Percentiles rank a stretch among this genome's conserved stretches.
These are phyloP conservation scores for Crithidia fasciculata DNA, from an alignment of 208 protist species.

Conservation along the genomic window DNA sequence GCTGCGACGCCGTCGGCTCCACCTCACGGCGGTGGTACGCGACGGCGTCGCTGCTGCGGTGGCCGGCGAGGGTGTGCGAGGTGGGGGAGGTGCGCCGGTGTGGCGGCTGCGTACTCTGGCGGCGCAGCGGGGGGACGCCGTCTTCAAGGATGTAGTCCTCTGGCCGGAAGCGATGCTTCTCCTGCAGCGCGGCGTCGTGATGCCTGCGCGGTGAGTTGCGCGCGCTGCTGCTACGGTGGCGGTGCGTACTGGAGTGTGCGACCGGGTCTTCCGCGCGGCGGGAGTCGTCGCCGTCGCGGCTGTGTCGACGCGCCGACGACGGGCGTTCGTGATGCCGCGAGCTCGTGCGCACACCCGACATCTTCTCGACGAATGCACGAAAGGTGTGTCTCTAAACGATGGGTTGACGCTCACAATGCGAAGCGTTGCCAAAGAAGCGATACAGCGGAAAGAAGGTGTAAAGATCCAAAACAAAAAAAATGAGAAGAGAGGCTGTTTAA, in stretches of 20 bases:
- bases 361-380: not conserved
- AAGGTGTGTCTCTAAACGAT: not conserved
- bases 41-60: constrained; percentile 5
- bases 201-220: constrained; percentile 15
- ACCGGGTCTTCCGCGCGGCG: constrained; percentile 1
- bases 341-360: constrained; percentile 17
- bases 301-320: constrained; percentile 15
- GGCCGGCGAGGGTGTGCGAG: constrained; percentile 3
- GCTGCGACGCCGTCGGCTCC: constrained; percentile 8
- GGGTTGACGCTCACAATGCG: too few species aligned
- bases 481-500: not conserved
- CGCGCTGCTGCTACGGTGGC: constrained; percentile 26
- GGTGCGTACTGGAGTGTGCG: constrained; percentile 17
- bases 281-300: constrained; percentile 13
- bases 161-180: constrained; percentile 3
- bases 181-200: constrained; percentile 1
- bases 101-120: constrained; percentile 45
- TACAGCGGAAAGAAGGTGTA: not conserved
- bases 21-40: constrained; percentile 31
- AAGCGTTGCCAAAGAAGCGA: not conserved
- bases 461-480: constrained; percentile 4
- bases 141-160: constrained; percentile 27
- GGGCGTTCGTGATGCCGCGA: constrained; percentile 24
- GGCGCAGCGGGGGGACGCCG: constrained; percentile 28
- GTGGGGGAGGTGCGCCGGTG: constrained; percentile 24